A percentile compares a stretch with the other conserved stretches of the same genome.
phyloP scores from a whole-genome alignment of 768 basidiomycete genomes.

The Pholiota molesta region DNA sequence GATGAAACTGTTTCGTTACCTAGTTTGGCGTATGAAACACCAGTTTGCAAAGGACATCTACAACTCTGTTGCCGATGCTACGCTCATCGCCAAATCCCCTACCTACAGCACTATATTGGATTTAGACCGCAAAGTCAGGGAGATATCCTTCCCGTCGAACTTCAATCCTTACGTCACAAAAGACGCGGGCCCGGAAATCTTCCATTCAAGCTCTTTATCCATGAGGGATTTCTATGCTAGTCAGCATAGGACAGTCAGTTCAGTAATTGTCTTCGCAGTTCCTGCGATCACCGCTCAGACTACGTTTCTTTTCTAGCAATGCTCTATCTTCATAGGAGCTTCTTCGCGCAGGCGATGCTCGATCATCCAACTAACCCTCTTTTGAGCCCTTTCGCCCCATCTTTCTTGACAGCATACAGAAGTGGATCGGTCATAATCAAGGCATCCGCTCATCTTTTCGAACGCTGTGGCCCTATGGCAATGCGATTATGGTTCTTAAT shows the following conservation, averaged over 20 bases:
- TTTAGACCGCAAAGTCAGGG: constrained; percentile 53
- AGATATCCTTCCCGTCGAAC: constrained; percentile 45
- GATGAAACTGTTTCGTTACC: too few species aligned
- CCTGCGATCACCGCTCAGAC: neutral
- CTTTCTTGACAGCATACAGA: constrained; percentile 57
- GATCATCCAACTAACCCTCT: constrained; percentile 57
- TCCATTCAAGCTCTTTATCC: constrained; percentile 51
- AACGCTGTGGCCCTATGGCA: constrained; percentile 48
- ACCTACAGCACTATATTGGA: constrained; percentile 50
- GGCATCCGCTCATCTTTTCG: constrained; percentile 50
- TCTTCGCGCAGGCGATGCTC: constrained; percentile 60
- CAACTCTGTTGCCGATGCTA: constrained; percentile 48
- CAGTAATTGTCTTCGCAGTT: constrained; percentile 27
- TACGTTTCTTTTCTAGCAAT: constrained; percentile 35
- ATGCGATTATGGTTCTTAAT: constrained; percentile 54
- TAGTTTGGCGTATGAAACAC: constrained; percentile 64
- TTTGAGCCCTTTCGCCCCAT: constrained; percentile 56
- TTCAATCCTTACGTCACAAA: constrained; percentile 48
- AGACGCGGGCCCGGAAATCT: constrained; percentile 50
- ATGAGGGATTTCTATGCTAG: constrained; percentile 58
- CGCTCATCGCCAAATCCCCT: constrained; percentile 49
- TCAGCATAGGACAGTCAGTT: constrained; percentile 61
- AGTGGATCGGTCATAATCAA: constrained; percentile 55
- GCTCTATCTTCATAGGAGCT: constrained; percentile 58
- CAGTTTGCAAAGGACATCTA: constrained; percentile 53